Base-by-base conservation (phyloP, 2,329 filamentous ascomycete genomes). In the Teratosphaeria destructans region DNA sequence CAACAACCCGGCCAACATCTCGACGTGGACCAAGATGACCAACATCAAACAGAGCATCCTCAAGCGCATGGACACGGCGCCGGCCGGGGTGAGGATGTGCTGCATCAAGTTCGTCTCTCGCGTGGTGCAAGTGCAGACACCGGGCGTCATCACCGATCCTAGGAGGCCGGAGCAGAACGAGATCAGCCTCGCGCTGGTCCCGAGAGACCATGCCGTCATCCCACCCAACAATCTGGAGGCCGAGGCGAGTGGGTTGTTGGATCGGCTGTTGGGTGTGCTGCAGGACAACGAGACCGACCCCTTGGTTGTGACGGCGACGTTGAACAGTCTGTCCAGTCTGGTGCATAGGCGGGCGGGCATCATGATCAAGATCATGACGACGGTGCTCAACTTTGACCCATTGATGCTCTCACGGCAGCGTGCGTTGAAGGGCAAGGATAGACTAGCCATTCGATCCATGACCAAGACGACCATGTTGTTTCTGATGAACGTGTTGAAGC, bases 81-180 rank as follows among this genome's bases (percentile, higher is more conserved):
- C 84, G 14, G 81, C 87, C 12, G 87, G 90, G 2, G 84, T 97
- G 63, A 87, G 87, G 68, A 87, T 97, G 73, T 95, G 91, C 79
- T 97, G 94, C 77, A 87, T 97, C 81, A 99, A 99, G 75, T 99
- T 99, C 74, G 87, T 90, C 43, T 93, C 99, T 77, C 86, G 90
- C 64, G 90, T 97, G 53, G 88, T 99, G 53, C 83, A 96, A 65
- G 89, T 91, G 19, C 93, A 99, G 75, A 96, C 90, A 11, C 85
- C 87, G n/a, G 90, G 90, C 54, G 77, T 87, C 60, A 88, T 89
- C 66, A 80, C 85, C 59, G 93, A 97, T 71, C 88, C 89, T 66
- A 85, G 90, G 78, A 90, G 96, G 82, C 73, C 84, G 60, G 87
- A 90, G 59, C 83, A 87, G 68, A 86, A 86, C 63, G 93, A 97